Evolutionary conservation across 768 basidiomycete genomes (phyloP), one percentile per base, ranked within the genome.

Genomic region (Imleria badia): DNA sequence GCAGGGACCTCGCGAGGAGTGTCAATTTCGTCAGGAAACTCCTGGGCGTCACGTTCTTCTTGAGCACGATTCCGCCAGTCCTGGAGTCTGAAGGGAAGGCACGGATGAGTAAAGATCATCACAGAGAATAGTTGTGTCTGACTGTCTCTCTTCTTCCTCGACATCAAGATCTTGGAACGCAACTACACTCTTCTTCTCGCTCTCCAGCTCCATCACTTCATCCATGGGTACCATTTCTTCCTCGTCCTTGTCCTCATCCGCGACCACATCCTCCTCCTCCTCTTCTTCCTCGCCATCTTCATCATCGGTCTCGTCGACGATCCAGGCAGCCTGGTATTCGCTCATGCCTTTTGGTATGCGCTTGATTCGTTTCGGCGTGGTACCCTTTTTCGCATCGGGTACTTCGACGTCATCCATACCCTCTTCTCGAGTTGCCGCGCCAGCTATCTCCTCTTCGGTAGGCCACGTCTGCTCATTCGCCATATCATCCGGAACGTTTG

Each of bases 391-490:
- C 1, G 90, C 90, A 58, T 88, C 87, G 3, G 89, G 85, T 15
- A 90, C 66, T 5, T 53, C 46, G 4, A 69, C 64, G 14, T 59
- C 58, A 2, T 52, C 45, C 42, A 51, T 48, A 14, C 48, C 52
- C 15, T 68, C 61, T 39, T 63, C 67, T 19, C 36, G 59, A 0
- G 60, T 58, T 9, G 44, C 59, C 0, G 64, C 73, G 7, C 72
- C 80, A 20, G 75, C 76, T 86, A 98, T 91, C 69, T 98, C 96
- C 65, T 98, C 96, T 68, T 98, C 94, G 0, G 94, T 96, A 1
- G 96, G 96, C 95, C 96, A 98, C 0, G 96, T 99, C 70, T 99
- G 96, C 64, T 99, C 96, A 67, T 96, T 97, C 34, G 80, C 84
- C 72, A 97, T 80, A 52, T 91, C 86, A 63, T 98, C 94, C 5